These are phyloP conservation scores for Cyberlindnera galapagoensis DNA, from an alignment of 805 yeast species.

Conservation along the genomic window DNA sequence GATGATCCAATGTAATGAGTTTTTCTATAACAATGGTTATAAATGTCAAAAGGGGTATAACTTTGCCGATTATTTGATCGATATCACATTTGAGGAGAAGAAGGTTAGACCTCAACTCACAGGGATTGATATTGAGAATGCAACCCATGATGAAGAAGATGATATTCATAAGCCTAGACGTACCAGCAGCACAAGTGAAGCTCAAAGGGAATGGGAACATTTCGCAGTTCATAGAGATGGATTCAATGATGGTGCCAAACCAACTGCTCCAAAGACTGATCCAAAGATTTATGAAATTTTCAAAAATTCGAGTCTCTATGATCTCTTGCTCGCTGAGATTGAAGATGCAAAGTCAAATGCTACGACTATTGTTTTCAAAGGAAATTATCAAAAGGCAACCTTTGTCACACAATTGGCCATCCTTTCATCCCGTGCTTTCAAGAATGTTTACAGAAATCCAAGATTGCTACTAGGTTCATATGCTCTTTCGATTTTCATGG, in stretches of 20 bases:
- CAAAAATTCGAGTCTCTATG: conserved; percentile 27
- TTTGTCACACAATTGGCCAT: conserved; percentile 63
- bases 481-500: conserved; percentile 66
- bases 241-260: conserved; percentile 12
- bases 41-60: conserved; percentile 86
- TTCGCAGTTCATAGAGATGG: conserved; percentile 75
- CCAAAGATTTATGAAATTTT: conserved; percentile 25
- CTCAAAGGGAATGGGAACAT: conserved; percentile 83
- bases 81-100: conserved; percentile 64
- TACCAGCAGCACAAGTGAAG: conserved; percentile 34
- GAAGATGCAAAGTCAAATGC: conserved; percentile 20
- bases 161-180: conserved; percentile 27
- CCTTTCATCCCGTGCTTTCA: conserved; percentile 80
- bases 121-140: conserved; percentile 27
- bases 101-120: conserved; percentile 12
- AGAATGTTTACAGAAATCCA: conserved; percentile 90
- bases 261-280: neutral
- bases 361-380: conserved; percentile 18
- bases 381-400: conserved; percentile 38
- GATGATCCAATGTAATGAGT: conserved; percentile 67
- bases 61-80: conserved; percentile 89
- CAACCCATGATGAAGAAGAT: conserved; percentile 21
- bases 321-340: conserved; percentile 27
- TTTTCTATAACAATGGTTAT: conserved; percentile 70
- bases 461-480: conserved; percentile 82